Percentiles rank a stretch among this genome's conserved stretches.
phyloP scores from a whole-genome alignment of 495 filamentous ascomycete genomes.

The Neurospora sp. region DNA sequence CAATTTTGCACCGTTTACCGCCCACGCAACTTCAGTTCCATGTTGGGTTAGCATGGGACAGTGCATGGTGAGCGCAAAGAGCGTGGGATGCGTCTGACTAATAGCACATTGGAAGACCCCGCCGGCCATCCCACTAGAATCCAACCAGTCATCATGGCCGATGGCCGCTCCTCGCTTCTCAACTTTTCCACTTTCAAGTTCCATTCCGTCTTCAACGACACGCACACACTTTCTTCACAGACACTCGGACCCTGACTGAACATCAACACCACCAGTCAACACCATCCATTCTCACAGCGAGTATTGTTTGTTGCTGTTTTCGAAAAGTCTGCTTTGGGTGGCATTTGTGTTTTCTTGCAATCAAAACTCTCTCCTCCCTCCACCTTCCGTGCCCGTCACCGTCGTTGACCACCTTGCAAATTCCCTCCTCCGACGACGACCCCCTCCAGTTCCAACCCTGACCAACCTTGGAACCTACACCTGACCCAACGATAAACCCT shows the following conservation, averaged over 20 bases:
- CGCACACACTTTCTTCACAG: background rate
- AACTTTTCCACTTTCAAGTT: background rate
- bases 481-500: background rate
- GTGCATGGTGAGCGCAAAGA: background rate
- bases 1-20: background rate
- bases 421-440: background rate
- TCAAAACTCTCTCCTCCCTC: background rate
- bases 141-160: background rate
- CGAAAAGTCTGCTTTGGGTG: background rate
- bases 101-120: background rate
- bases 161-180: background rate
- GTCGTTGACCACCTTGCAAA: background rate
- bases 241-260: background rate
- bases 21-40: background rate
- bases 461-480: background rate
- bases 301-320: background rate
- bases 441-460: background rate
- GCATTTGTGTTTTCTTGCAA: background rate
- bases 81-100: background rate
- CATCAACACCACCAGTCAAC: background rate
- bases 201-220: background rate
- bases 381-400: background rate
- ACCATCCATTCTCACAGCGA: background rate
- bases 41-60: background rate
- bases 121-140: background rate